Percentiles rank a stretch among this genome's conserved stretches.
Evolutionary conservation across 352 stramenopile genomes (phyloP).

Genomic region (Pythium phragmiticola): DNA sequence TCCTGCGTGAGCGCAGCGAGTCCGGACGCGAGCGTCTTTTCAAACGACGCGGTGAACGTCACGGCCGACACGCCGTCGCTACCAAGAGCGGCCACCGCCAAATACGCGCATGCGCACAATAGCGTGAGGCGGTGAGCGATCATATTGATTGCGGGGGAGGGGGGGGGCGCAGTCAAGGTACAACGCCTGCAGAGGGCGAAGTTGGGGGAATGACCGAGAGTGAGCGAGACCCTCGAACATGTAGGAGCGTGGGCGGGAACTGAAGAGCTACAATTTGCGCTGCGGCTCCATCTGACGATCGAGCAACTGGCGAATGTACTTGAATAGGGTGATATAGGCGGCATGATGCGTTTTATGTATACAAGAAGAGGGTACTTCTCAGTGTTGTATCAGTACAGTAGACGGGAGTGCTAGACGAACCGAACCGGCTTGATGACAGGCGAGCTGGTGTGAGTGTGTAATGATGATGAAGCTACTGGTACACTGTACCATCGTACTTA

Average conservation of each 20-base stretch:
- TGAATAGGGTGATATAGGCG: background rate
- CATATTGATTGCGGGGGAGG: background rate
- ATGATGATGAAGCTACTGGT: background rate
- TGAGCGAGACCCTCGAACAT: background rate
- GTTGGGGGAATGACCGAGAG: background rate
- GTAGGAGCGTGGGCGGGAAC: background rate
- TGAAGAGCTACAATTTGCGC: background rate
- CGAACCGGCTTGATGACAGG: background rate
- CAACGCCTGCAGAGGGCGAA: background rate
- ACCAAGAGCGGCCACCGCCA: background rate
- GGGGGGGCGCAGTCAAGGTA: background rate
- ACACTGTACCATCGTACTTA: background rate
- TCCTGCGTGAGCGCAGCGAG: constrained; percentile 17
- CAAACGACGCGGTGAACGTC: constrained; percentile 18
- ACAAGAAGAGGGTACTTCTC: background rate
- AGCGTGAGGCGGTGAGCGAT: background rate
- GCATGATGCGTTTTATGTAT: background rate
- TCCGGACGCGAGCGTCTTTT: constrained; percentile 12
- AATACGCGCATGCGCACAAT: background rate
- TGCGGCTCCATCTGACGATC: background rate
- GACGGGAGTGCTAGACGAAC: background rate
- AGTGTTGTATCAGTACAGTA: background rate
- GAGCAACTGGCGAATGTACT: background rate
- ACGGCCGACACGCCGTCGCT: constrained; percentile 12
- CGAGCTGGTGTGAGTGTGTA: background rate